Evolutionary conservation across 2,329 filamentous ascomycete species (phyloP).

Genomic region (Hortaea werneckii): DNA sequence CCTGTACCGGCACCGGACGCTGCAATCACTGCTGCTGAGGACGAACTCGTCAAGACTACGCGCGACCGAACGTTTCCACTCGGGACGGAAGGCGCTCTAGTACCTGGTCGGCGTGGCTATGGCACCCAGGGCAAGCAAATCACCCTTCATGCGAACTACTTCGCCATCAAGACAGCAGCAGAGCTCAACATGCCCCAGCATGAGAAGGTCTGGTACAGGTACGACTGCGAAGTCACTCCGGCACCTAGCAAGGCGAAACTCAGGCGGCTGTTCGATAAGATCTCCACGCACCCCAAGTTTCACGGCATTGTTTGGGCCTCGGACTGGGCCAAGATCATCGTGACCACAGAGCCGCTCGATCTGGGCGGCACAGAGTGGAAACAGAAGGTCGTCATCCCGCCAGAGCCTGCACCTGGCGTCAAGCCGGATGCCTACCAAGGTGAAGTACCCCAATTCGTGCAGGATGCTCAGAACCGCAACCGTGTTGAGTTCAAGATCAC

Average conservation of each 20-base stretch:
- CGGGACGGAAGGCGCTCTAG: slow-evolving; percentile 11
- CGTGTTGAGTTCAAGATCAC: slow-evolving; percentile 29
- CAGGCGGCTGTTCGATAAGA: slow-evolving; percentile 37
- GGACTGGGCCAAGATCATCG: slow-evolving; percentile 30
- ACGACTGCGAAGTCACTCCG: slow-evolving; percentile 28
- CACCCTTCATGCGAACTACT: slow-evolving; percentile 35
- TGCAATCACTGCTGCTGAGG: slow-evolving; percentile 10
- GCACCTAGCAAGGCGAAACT: slow-evolving; percentile 33
- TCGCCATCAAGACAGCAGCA: slow-evolving; percentile 27
- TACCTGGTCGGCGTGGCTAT: slow-evolving; percentile 27
- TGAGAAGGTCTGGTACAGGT: slow-evolving; percentile 28
- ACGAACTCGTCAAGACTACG: slow-evolving; percentile 6
- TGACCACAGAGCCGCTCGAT: slow-evolving; percentile 22
- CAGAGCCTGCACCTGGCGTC: slow-evolving; percentile 3
- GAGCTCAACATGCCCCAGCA: slow-evolving; percentile 16
- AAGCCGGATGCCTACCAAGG: slow-evolving; percentile 1
- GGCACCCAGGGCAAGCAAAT: slow-evolving; percentile 29
- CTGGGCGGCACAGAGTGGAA: slow-evolving; percentile 7
- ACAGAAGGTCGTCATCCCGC: slow-evolving; percentile 23
- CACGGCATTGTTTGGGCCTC: slow-evolving; percentile 24
- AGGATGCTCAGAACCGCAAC: slow-evolving; percentile 18
- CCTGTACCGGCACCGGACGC: slow-evolving; percentile 14
- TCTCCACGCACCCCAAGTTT: slow-evolving; percentile 29
- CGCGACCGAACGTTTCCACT: slow-evolving; percentile 2
- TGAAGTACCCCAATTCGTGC: slow-evolving; percentile 13